phyloP scores from a whole-genome alignment of 1,284 basidiomycete genomes.

The Ustilago trichophora region DNA sequence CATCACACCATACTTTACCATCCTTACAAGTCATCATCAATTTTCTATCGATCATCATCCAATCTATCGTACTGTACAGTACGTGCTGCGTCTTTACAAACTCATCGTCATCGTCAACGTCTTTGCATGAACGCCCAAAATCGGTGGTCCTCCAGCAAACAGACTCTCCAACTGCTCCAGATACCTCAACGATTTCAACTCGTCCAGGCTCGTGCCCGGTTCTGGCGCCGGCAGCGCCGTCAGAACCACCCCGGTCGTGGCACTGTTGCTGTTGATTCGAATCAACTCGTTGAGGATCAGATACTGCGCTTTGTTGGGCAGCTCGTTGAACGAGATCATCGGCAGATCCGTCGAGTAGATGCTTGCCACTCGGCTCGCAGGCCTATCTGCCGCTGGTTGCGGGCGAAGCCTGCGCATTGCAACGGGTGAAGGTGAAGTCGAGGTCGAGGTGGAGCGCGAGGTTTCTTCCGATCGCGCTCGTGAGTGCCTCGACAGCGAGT shows the following conservation, averaged over 20 bases:
- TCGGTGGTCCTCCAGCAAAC: slow-evolving; percentile 60
- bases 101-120: slow-evolving; percentile 63
- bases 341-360: slow-evolving; percentile 38
- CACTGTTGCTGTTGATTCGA: slow-evolving; percentile 43
- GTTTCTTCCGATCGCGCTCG: slow-evolving; percentile 29
- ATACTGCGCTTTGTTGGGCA: slow-evolving; percentile 65
- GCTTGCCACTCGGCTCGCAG: slow-evolving; percentile 9
- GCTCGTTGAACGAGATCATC: slow-evolving; percentile 60
- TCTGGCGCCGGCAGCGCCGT: slow-evolving; percentile 64
- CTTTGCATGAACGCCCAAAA: slow-evolving; percentile 63
- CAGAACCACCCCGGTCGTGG: slow-evolving; percentile 58
- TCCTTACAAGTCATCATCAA: no score
- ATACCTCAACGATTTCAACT: slow-evolving; percentile 51
- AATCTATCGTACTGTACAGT: no score
- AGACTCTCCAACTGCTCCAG: slow-evolving; percentile 61
- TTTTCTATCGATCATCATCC: no score
- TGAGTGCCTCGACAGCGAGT: slow-evolving; percentile 14
- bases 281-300: slow-evolving; percentile 65
- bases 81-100: no score
- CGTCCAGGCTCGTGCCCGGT: slow-evolving; percentile 55
- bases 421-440: slow-evolving; percentile 11
- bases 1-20: no score
- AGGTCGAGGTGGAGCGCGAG: background rate
- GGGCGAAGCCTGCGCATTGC: slow-evolving; percentile 15
- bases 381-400: background rate